Conservation (phyloP, 495 filamentous ascomycete species). For the Penicillium robsamsonii region DNA sequence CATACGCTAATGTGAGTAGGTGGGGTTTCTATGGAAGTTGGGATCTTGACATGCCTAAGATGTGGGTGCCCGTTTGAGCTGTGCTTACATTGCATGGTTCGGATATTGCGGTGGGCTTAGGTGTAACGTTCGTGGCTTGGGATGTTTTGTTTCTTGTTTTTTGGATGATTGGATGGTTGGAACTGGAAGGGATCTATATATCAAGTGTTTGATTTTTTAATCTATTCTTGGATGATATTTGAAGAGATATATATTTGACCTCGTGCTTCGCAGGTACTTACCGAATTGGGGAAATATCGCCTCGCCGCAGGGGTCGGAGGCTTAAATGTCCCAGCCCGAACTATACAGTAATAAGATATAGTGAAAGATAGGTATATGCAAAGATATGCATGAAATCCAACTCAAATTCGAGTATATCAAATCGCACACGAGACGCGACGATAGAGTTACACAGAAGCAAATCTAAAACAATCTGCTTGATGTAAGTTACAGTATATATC, state of each 20-base stretch:
- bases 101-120: slow-evolving; percentile 7
- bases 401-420: neutral
- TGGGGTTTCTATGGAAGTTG: too few relatives aligned
- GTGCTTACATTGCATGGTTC: slow-evolving; percentile 15
- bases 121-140: neutral
- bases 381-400: neutral
- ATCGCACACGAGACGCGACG: neutral
- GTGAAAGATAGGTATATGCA: neutral
- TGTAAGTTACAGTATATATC: neutral
- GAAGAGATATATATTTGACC: neutral
- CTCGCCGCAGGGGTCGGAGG: slow-evolving; percentile 3
- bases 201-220: neutral
- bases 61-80: neutral
- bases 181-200: neutral
- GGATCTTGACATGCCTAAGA: neutral
- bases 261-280: slow-evolving; percentile 8
- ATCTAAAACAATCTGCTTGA: neutral
- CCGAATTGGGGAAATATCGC: neutral
- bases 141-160: neutral
- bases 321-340: neutral
- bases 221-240: neutral
- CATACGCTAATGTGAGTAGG: neutral
- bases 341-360: neutral
- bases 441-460: neutral
- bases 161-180: neutral